Evolutionary conservation across 148 eudicot genomes (phyloP).

Genomic region (Arbutus unedo): DNA sequence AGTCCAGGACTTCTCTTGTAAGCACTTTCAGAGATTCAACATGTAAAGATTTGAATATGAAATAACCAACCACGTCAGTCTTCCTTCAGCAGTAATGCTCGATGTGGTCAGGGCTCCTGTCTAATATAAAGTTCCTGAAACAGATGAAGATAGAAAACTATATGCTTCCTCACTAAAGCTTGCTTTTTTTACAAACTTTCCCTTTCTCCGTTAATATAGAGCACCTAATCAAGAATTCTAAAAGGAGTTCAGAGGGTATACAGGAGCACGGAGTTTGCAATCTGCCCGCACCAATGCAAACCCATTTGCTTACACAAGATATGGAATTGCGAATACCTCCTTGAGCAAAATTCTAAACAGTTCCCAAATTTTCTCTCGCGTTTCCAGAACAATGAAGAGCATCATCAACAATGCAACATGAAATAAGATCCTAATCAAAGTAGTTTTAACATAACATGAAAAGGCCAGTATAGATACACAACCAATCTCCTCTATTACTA

Average conservation of each 20-base stretch:
- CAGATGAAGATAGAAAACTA: too few species aligned
- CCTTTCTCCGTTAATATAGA: not conserved
- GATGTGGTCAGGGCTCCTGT: too few species aligned
- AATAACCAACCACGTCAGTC: too few species aligned
- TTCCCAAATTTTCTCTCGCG: not conserved
- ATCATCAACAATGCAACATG: not conserved
- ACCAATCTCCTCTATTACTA: conserved; percentile 32
- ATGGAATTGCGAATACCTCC: not conserved
- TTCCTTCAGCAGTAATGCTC: too few species aligned
- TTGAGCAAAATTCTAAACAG: not conserved
- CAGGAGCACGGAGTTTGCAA: not conserved
- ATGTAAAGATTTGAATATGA: too few species aligned
- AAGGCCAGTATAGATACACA: conserved; percentile 32
- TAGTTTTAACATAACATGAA: conserved; percentile 15
- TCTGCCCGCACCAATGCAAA: not conserved
- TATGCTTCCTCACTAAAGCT: too few species aligned
- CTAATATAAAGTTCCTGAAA: too few species aligned
- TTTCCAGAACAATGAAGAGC: not conserved
- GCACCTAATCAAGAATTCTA: not conserved
- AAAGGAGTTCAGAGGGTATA: not conserved
- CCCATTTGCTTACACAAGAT: not conserved
- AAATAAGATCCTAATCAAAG: conserved; percentile 9
- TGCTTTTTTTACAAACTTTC: too few species aligned
- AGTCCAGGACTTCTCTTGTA: too few species aligned
- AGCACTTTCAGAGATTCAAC: too few species aligned